Conservation (phyloP, 257 asterid genomes). For the Linaria vulgaris region DNA sequence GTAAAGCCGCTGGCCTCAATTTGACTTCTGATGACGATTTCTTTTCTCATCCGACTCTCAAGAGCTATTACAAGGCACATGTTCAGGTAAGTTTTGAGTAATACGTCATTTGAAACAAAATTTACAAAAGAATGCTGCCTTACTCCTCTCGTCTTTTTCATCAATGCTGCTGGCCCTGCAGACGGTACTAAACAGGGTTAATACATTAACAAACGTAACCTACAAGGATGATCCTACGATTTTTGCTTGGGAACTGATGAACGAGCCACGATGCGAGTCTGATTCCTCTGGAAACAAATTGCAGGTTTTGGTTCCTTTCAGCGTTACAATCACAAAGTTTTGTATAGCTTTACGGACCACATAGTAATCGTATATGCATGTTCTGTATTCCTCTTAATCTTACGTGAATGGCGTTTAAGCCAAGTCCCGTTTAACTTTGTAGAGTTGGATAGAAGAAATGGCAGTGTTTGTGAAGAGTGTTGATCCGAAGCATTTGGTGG, state of each 20-base stretch:
- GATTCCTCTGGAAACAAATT: constrained; percentile 85
- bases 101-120: no score
- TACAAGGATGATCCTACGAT: constrained; percentile 95
- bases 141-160: no score
- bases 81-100: constrained; percentile 58
- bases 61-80: constrained; percentile 76
- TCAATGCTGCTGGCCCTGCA: constrained; percentile 31
- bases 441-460: constrained; percentile 90
- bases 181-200: constrained; percentile 75
- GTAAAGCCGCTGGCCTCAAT: constrained; percentile 76
- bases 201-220: constrained; percentile 67
- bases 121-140: no score
- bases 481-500: constrained; percentile 85
- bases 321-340: neutral
- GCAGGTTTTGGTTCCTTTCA: constrained; percentile 47
- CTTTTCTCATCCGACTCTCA: constrained; percentile 74
- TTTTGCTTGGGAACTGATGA: constrained; percentile 93
- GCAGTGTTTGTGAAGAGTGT: constrained; percentile 77
- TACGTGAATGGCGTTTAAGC: neutral
- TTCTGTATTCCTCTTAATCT: neutral
- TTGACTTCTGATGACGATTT: constrained; percentile 87
- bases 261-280: constrained; percentile 88
- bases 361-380: neutral
- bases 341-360: neutral
- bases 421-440: constrained; percentile 5